phyloP scores from a whole-genome alignment of 257 asterid genomes.

The Scutellaria baicalensis region DNA sequence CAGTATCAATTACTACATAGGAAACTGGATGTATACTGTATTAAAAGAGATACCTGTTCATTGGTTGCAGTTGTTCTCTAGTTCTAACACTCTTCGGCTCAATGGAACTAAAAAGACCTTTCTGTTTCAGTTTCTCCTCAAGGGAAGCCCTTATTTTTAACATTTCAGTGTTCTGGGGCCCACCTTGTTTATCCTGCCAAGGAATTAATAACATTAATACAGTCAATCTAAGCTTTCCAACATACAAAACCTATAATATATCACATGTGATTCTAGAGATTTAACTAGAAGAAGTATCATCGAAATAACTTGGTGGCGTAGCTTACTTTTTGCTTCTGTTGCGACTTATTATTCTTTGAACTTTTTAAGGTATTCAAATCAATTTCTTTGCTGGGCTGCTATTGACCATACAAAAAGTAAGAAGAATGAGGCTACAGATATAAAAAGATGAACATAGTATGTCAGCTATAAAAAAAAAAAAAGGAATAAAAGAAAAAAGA shows the following conservation, averaged over 20 bases:
- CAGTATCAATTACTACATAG: neutral
- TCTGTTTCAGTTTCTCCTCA: slow-evolving; percentile 78
- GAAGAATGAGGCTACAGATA: slow-evolving; percentile 6
- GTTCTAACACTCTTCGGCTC: slow-evolving; percentile 36
- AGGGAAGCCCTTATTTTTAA: slow-evolving; percentile 79
- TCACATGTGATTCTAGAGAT: neutral
- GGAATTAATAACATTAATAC: slow-evolving; percentile 6
- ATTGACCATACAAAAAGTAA: neutral
- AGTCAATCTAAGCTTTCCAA: slow-evolving; percentile 1
- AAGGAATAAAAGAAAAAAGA: neutral
- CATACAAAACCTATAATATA: neutral
- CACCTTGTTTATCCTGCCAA: slow-evolving; percentile 57
- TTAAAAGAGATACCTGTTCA: slow-evolving; percentile 53
- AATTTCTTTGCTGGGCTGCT: slow-evolving; percentile 35
- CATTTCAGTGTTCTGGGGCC: slow-evolving; percentile 79
- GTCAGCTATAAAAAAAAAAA: neutral
- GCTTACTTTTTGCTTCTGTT: slow-evolving; percentile 51
- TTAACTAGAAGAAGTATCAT: neutral
- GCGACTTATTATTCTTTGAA: slow-evolving; percentile 26
- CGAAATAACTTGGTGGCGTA: neutral
- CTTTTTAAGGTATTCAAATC: slow-evolving; percentile 29
- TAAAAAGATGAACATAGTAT: neutral
- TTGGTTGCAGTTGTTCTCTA: slow-evolving; percentile 33
- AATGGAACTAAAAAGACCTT: slow-evolving; percentile 58
- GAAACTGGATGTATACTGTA: neutral